Evolutionary conservation across 2,329 filamentous ascomycete species (phyloP), one percentile per base, ranked within the genome.

Genomic region (Ceratocystis variospora): DNA sequence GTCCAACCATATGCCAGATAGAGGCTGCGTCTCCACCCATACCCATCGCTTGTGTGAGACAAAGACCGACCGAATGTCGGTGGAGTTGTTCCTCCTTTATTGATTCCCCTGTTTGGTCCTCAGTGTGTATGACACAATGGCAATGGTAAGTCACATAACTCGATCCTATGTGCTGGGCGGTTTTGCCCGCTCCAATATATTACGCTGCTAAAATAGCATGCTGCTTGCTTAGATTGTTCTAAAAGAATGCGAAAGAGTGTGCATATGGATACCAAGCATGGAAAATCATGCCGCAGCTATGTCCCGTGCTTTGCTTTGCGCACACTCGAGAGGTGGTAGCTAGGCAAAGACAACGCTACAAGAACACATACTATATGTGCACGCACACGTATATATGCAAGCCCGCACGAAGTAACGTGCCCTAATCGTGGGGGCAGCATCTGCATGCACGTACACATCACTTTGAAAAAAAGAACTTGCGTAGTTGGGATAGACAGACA

Each of bases 361-460:
- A 12, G 37, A 41, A 41, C 19, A 50, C 17, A 50, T 17, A 37
- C 15, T n/a, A 25, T 17, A 37, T 22, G 17, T 57, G 53, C 53
- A 57, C 53, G 31, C 28, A 57, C 12, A 50, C 7, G 46, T 6
- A 25, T 5, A 50, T 17, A 17, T n/a, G 28, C 22, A 57, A 4
- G 28, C 4, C 25, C 4, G 53, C 53, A 33, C 62, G 45, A 53
- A 28, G 25, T 22, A 57, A 17, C 5, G 7, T 57, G 53, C 15
- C 53, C n/a, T 31, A 57, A 28, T 57, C 53, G 53, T 57, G 53
- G 53, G 53, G 53, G 53, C 22, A 28, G 31, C 19, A 22, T 17
- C 53, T 57, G 53, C 31, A 57, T 57, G 53, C 17, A 57, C 31
- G 53, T 57, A 57, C 53, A 57, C 53, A 28, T 57, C 53, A 57